A percentile compares a stretch with the other conserved stretches of the same genome.
phyloP scores from a whole-genome alignment of 192 early-diverging fungal genomes.

The Coemansia sp. region DNA sequence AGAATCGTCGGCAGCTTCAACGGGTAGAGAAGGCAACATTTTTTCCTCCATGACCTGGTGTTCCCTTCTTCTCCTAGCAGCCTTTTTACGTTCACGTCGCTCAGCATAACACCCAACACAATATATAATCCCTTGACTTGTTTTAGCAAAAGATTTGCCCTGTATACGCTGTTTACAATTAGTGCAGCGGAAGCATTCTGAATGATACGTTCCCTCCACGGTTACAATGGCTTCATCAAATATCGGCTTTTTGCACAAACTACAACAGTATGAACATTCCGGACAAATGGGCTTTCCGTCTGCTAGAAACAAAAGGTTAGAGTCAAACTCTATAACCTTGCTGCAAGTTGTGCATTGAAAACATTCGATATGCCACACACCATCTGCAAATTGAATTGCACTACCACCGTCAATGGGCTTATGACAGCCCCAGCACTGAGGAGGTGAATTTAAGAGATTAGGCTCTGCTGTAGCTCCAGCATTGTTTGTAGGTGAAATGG shows the following conservation, averaged over 20 bases:
- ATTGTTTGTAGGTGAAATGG: constrained; percentile 5
- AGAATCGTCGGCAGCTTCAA: constrained; percentile 13
- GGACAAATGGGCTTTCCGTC: constrained; percentile 83
- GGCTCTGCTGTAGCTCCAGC: constrained; percentile 16
- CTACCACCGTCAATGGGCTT: constrained; percentile 68
- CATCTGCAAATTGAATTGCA: constrained; percentile 76
- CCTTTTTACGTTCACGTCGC: constrained; percentile 62
- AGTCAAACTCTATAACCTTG: constrained; percentile 68
- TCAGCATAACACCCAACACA: constrained; percentile 71
- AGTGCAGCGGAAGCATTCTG: constrained; percentile 75
- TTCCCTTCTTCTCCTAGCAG: constrained; percentile 51
- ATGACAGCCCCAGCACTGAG: constrained; percentile 66
- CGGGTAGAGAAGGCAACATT: constrained; percentile 44
- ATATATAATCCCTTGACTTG: constrained; percentile 71
- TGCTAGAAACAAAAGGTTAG: constrained; percentile 69
- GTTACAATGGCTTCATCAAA: constrained; percentile 83
- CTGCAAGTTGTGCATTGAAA: constrained; percentile 76
- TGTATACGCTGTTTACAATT: constrained; percentile 70
- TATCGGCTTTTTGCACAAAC: constrained; percentile 67
- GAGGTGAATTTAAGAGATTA: constrained; percentile 24
- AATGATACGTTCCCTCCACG: constrained; percentile 75
- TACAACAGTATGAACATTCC: constrained; percentile 76
- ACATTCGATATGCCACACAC: constrained; percentile 77
- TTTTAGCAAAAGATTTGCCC: constrained; percentile 75
- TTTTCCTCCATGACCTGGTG: constrained; percentile 46